Evolutionary conservation across 108 stramenopile genomes (phyloP).

Genomic region (Stephanodiscus triporus): DNA sequence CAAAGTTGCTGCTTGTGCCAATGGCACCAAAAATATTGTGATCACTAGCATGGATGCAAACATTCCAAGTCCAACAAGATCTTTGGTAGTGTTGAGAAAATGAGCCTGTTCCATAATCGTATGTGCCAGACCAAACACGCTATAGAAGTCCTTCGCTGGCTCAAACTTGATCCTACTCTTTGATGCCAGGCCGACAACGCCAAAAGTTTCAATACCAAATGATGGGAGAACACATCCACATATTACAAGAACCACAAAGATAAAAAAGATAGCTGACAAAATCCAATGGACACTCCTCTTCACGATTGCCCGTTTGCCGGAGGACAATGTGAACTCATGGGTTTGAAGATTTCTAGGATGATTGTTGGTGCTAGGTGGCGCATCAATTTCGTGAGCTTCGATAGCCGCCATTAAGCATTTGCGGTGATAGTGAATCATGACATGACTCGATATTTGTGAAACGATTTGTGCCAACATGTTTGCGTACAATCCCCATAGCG

Average conservation of each 20-base stretch:
- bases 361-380: neutral
- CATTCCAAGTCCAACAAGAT: constrained; percentile 69
- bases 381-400: constrained; percentile 4
- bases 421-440: constrained; percentile 83
- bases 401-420: constrained; percentile 35
- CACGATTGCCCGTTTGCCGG: constrained; percentile 32
- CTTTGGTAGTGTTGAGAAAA: constrained; percentile 50
- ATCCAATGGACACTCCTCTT: constrained; percentile 46
- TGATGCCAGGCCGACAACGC: constrained; percentile 73
- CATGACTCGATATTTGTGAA: constrained; percentile 75
- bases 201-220: constrained; percentile 68
- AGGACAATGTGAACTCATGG: constrained; percentile 45
- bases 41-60: constrained; percentile 61
- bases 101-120: constrained; percentile 76
- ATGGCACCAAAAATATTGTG: constrained; percentile 74
- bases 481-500: constrained; percentile 83
- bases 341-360: constrained; percentile 11
- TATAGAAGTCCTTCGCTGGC: constrained; percentile 60
- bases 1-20: constrained; percentile 54
- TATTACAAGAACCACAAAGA: constrained; percentile 51
- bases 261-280: constrained; percentile 21
- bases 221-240: constrained; percentile 61
- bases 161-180: constrained; percentile 72
- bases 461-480: constrained; percentile 82
- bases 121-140: constrained; percentile 55